Evolutionary conservation across 2,329 filamentous ascomycete genomes (phyloP).

Genomic region (Diaporthe humulicola): DNA sequence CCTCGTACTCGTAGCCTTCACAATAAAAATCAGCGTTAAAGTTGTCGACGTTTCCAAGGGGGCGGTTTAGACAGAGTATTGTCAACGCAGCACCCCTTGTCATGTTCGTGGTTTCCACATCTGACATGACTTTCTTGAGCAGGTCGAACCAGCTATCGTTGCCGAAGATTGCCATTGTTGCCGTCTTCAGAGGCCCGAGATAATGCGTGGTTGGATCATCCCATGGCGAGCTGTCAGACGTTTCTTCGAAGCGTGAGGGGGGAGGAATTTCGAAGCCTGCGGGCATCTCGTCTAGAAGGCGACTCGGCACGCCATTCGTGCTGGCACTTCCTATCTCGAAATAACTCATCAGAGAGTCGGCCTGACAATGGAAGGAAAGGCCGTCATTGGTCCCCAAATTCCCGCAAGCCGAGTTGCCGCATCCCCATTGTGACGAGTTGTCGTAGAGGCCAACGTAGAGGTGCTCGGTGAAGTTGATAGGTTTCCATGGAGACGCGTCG

Average conservation of each 20-base stretch:
- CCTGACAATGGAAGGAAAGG: slow-evolving; percentile 29
- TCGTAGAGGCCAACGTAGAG: slow-evolving; percentile 9
- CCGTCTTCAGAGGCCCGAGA: slow-evolving; percentile 17
- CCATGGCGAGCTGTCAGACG: background rate
- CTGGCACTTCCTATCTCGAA: slow-evolving; percentile 16
- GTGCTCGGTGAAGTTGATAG: slow-evolving; percentile 32
- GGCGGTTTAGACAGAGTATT: background rate
- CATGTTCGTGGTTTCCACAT: background rate
- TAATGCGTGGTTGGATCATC: background rate
- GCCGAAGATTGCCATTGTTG: slow-evolving; percentile 33
- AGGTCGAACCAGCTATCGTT: slow-evolving; percentile 23
- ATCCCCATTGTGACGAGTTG: background rate
- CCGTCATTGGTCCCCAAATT: background rate
- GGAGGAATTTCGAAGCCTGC: background rate
- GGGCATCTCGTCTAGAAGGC: slow-evolving; percentile 20
- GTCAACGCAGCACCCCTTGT: background rate
- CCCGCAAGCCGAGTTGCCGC: background rate
- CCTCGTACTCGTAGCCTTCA: background rate
- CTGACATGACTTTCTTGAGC: background rate
- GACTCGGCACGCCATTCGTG: slow-evolving; percentile 12
- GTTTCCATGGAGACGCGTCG: slow-evolving; percentile 2
- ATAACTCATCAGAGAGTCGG: slow-evolving; percentile 21
- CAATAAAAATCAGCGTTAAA: background rate
- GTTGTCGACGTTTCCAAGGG: background rate
- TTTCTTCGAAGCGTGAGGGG: background rate